Percentiles rank a stretch among this genome's conserved stretches.
These are phyloP conservation scores for Pseudogymnoascus sp. DNA, from an alignment of 2,329 filamentous ascomycete species.

Conservation along the genomic window DNA sequence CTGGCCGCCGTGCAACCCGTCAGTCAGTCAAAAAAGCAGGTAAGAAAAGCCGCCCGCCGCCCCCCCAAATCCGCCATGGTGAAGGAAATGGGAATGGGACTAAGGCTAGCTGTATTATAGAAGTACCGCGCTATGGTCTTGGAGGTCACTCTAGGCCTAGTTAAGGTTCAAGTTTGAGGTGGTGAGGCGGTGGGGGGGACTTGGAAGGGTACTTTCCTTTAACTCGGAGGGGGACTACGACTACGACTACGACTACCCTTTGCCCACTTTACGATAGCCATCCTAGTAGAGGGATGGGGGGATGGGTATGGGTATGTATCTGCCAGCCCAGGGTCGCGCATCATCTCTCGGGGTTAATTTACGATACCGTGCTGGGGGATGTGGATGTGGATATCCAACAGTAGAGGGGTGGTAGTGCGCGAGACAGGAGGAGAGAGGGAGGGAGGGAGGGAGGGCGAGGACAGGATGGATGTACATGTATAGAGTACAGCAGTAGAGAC, in stretches of 20 bases:
- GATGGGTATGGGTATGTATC: background rate
- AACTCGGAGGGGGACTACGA: no score
- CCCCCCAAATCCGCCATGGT: background rate
- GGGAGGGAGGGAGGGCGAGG: no score
- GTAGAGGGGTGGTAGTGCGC: background rate
- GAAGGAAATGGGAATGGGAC: background rate
- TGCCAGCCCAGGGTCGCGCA: background rate
- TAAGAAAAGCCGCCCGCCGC: background rate
- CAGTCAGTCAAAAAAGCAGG: no score
- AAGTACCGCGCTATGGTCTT: background rate
- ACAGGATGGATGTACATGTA: background rate
- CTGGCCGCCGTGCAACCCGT: background rate
- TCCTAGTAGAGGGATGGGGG: background rate
- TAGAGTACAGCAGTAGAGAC: background rate
- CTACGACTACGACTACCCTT: no score
- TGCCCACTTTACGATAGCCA: background rate
- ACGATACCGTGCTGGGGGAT: background rate
- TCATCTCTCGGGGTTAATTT: background rate
- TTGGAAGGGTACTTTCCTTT: background rate
- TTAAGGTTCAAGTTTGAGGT: background rate
- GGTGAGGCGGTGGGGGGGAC: background rate
- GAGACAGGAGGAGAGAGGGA: background rate
- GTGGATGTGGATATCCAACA: background rate
- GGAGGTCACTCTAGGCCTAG: background rate
- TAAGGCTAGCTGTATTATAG: background rate